Base-by-base conservation (phyloP, 2,329 filamentous ascomycete species). In the Achaetomium macrosporum region DNA sequence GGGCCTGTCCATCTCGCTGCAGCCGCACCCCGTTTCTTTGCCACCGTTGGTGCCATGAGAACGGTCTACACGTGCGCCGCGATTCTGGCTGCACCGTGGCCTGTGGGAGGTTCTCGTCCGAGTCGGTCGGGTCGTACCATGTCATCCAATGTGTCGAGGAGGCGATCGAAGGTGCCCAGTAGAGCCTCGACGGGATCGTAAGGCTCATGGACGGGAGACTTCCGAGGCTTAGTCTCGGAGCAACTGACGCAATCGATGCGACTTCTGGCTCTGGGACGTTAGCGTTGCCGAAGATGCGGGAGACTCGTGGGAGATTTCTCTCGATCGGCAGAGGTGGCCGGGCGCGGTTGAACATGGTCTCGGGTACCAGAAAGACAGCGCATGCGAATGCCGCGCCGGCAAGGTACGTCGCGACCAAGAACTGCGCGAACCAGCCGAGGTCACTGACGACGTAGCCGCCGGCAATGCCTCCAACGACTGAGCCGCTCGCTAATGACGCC, bases 401-500 rank as follows among this genome's bases (percentile, higher is more conserved):
- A 0, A 72, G 51, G 1, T 60, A 65, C 1, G 61, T 20, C 10
- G 61, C 56, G n/a, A 71, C 51, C 64, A 65, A 66, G 51, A 67
- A 69, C 25, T 70, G 62, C 45, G 59, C 58, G 17, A 58, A 52
- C 68, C 67, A 71, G 1, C 70, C 68, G 1, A 65, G 59, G 0
- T 58, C 49, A 3, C 52, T 63, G 1, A 61, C 66, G 16, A 72
- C 69, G 46, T 71, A 71, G 0, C 68, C 68, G 19, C 69, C 69
- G 0, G 59, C 59, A 11, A 71, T 59, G 0, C 69, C 69, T 2
- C 69, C 69, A 1, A 66, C 36, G 0, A 68, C 56, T 0, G 69
- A 65, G 0, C 69, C 68, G 10, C 57, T 55, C 1, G 61, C 59
- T 0, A 71, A 61, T 25, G 64, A 66, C 1, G 67, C 57, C 0